Conservation (phyloP, 768 basidiomycete genomes). For the Boletus patriciae region DNA sequence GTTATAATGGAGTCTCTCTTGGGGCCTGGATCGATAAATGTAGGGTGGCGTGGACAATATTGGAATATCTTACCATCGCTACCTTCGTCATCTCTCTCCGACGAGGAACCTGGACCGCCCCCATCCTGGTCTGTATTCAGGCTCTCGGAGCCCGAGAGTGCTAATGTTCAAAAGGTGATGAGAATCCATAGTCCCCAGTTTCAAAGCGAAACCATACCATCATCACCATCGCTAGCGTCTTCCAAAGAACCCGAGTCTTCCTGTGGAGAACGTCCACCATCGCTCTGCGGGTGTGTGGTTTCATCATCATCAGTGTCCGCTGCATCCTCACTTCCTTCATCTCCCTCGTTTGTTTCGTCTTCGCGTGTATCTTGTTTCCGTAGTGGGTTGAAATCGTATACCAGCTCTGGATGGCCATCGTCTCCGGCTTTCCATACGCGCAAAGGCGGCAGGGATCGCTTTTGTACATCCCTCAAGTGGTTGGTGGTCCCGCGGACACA, state of each 20-base stretch:
- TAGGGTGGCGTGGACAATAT: neutral
- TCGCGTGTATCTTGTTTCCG: neutral
- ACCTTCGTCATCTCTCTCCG: neutral
- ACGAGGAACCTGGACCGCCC: neutral
- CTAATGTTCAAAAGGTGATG: neutral
- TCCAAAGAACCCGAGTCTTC: constrained; percentile 2
- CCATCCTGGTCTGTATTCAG: neutral
- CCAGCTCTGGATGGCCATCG: neutral
- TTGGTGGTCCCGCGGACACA: neutral
- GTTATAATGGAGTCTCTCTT: neutral
- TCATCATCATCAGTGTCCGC: neutral
- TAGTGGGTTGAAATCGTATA: neutral
- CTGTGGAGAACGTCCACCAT: neutral
- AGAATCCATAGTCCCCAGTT: neutral
- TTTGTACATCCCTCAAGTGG: neutral
- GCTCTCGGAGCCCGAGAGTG: neutral
- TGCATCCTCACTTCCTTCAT: neutral
- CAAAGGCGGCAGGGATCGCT: neutral
- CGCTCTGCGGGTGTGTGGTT: neutral
- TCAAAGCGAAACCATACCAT: neutral
- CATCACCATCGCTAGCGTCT: neutral
- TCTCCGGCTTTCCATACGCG: neutral
- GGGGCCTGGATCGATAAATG: neutral
- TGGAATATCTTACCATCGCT: neutral
- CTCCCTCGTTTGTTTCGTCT: neutral